Percentiles rank a stretch among this genome's conserved stretches.
Evolutionary conservation across 768 basidiomycete species (phyloP).

Genomic region (Suillus discolor): DNA sequence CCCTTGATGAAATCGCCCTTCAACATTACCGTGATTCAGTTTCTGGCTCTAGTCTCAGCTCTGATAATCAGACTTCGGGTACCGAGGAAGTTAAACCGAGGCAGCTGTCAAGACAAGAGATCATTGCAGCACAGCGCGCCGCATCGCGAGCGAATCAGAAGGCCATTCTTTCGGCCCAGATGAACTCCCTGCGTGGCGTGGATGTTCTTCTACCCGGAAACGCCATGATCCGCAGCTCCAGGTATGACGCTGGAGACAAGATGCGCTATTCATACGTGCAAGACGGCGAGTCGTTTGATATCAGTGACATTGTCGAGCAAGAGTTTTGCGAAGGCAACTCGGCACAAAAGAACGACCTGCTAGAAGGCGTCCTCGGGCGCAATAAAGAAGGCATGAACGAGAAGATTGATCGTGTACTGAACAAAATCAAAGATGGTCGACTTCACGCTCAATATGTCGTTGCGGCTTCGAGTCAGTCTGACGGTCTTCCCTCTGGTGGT

Average conservation of each 20-base stretch:
- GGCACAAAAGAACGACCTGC: slow-evolving; percentile 55
- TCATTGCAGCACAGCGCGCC: slow-evolving; percentile 92
- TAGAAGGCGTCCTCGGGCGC: slow-evolving; percentile 65
- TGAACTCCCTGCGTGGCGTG: slow-evolving; percentile 84
- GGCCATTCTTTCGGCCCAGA: slow-evolving; percentile 81
- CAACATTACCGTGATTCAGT: slow-evolving; percentile 69
- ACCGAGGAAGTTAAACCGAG: slow-evolving; percentile 42
- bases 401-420: slow-evolving; percentile 72
- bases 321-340: slow-evolving; percentile 68
- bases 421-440: slow-evolving; percentile 71
- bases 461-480: slow-evolving; percentile 14
- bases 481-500: slow-evolving; percentile 28
- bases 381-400: slow-evolving; percentile 65
- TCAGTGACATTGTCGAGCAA: slow-evolving; percentile 90
- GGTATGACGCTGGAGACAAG: slow-evolving; percentile 66
- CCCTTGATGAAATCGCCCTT: slow-evolving; percentile 83
- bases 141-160: slow-evolving; percentile 84
- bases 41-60: slow-evolving; percentile 56
- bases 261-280: slow-evolving; percentile 96
- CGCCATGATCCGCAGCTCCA: slow-evolving; percentile 81
- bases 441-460: slow-evolving; percentile 34
- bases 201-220: slow-evolving; percentile 88
- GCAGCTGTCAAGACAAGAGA: slow-evolving; percentile 73
- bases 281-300: slow-evolving; percentile 91
- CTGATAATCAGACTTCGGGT: slow-evolving; percentile 38